Evolutionary conservation across 2,329 filamentous ascomycete species (phyloP).

Genomic region (Ophiostoma sp.): DNA sequence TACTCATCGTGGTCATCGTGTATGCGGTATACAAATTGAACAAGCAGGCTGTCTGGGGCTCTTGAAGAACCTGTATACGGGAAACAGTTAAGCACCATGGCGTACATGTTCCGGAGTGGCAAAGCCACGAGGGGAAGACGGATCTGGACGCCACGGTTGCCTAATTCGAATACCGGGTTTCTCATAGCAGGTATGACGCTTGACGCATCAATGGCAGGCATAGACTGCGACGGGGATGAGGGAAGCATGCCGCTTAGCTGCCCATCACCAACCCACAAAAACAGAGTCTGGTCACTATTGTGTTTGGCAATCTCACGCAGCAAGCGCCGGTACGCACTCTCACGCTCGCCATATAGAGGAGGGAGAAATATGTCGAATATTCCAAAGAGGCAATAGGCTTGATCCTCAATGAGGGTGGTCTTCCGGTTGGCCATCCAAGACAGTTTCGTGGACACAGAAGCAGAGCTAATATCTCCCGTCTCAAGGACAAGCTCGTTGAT

Average conservation of each 20-base stretch:
- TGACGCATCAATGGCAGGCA: neutral
- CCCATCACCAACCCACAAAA: constrained; percentile 26
- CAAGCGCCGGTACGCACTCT: constrained; percentile 24
- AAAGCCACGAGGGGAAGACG: neutral
- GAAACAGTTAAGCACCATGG: neutral
- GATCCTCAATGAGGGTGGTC: too few relatives aligned
- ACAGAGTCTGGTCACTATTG: constrained; percentile 26
- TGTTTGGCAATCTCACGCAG: constrained; percentile 25
- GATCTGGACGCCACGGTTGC: neutral
- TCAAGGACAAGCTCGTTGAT: constrained; percentile 26
- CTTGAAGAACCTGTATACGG: too few relatives aligned
- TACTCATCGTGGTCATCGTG: constrained; percentile 7
- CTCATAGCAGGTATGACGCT: neutral
- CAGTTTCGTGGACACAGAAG: constrained; percentile 27
- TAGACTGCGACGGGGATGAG: neutral
- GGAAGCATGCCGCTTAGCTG: constrained; percentile 13
- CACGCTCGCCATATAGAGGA: constrained; percentile 26
- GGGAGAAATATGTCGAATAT: constrained; percentile 27
- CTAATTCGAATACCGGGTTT: neutral
- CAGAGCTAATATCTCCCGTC: neutral
- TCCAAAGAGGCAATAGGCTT: constrained; percentile 27
- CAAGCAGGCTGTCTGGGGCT: neutral
- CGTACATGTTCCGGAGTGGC: constrained; percentile 8
- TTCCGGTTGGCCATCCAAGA: constrained; percentile 27
- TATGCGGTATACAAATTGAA: constrained; percentile 6